phyloP scores from a whole-genome alignment of 257 asterid genomes.

The Ehretia macrophylla region DNA sequence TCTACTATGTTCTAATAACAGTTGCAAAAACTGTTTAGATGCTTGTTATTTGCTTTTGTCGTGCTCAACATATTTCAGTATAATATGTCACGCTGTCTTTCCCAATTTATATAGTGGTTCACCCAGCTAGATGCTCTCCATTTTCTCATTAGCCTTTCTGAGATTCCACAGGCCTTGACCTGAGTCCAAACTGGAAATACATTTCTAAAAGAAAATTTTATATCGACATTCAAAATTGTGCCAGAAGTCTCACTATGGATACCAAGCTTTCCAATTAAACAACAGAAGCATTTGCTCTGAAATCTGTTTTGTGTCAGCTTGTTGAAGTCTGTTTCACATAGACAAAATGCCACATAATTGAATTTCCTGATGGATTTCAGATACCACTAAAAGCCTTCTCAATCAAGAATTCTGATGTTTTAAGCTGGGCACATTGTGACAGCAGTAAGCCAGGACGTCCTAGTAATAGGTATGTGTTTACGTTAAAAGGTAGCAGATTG shows the following conservation, averaged over 20 bases:
- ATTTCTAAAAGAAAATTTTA: too few relatives aligned
- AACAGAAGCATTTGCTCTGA: not conserved
- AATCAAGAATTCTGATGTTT: constrained; percentile 61
- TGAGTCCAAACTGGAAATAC: too few relatives aligned
- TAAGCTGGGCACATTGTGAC: constrained; percentile 75
- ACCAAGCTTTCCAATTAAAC: too few relatives aligned
- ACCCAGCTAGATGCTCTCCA: too few relatives aligned
- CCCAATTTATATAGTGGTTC: not conserved
- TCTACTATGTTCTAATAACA: too few relatives aligned
- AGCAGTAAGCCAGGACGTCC: constrained; percentile 90
- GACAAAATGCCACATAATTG: too few relatives aligned
- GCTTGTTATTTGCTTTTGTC: not conserved
- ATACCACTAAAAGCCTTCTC: constrained; percentile 66
- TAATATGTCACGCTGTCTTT: too few relatives aligned
- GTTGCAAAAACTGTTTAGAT: constrained; percentile 3
- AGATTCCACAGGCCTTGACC: too few relatives aligned
- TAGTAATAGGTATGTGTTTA: constrained; percentile 37
- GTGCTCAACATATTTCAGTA: too few relatives aligned
- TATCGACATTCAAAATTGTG: too few relatives aligned
- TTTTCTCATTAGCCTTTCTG: too few relatives aligned
- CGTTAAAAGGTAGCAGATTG: constrained; percentile 2
- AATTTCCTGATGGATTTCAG: constrained; percentile 28
- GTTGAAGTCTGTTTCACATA: not conserved
- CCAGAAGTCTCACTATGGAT: too few relatives aligned
- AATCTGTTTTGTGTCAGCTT: not conserved